A percentile compares a stretch with the other conserved stretches of the same genome.
These are phyloP conservation scores for Russula vinacea DNA, from an alignment of 768 basidiomycete species.

Conservation along the genomic window DNA sequence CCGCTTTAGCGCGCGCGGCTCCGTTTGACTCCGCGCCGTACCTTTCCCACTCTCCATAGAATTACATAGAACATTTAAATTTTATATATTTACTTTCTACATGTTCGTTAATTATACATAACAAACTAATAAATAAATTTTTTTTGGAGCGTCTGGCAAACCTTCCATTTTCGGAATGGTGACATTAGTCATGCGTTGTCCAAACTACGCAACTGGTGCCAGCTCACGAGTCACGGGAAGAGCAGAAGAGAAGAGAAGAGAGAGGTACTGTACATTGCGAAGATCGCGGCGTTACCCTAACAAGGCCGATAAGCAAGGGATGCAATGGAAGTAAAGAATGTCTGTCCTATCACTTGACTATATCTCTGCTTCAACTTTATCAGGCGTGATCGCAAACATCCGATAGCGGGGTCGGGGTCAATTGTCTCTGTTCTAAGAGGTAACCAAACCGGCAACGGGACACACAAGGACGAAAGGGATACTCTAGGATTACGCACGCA, in stretches of 20 bases:
- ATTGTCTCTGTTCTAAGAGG: constrained; percentile 12
- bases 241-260: background rate
- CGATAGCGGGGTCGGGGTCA: background rate
- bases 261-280: background rate
- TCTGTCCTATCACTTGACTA: no score
- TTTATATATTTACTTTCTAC: no score
- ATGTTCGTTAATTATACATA: no score
- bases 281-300: background rate
- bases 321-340: background rate
- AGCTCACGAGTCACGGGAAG: background rate
- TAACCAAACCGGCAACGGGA: background rate
- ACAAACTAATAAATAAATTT: no score
- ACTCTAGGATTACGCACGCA: constrained; percentile 9
- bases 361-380: background rate
- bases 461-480: background rate
- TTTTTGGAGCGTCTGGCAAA: no score
- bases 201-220: no score
- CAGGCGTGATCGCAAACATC: background rate
- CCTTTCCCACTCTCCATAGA: no score
- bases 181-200: no score
- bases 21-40: no score
- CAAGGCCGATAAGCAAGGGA: background rate
- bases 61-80: no score
- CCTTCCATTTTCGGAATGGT: no score
- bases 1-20: no score